Base-by-base conservation (phyloP, 768 basidiomycete genomes). In the Pisolithus albus region DNA sequence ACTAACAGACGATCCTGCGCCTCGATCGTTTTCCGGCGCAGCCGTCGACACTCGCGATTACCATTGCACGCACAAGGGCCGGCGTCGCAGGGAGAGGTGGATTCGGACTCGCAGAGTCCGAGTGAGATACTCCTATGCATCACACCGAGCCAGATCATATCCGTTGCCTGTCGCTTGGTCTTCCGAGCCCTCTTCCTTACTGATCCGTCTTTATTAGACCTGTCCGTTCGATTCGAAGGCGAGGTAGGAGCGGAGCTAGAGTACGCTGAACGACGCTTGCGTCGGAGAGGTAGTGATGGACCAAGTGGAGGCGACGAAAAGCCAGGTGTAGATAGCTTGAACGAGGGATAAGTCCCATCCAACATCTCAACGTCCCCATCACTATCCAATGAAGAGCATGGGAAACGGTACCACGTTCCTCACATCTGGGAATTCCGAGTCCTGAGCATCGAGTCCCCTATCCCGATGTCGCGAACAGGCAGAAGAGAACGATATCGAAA, bases 351-450 rank as follows among this genome's bases (percentile, higher is more conserved):
- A 1, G 67, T 64, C 34, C 56, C 67, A 42, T 67, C 66, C 36
- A 62, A 43, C 66, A 67, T 63, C 21, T 58, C 61, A 37, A 62
- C 55, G 40, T 63, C 66, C 46, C 36, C 46, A 16, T 59, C 43
- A 42, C 52, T 54, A 53, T 61, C 59, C 32, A 58, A 64, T 30
- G 60, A 53, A 7, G 63, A 47, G 18, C 65, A 65, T 41, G 72
- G 72, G 49, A 73, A 73, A 73, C n/a, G 72, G 71, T 41, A 73
- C 65, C 41, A 63, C 63, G 30, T 59, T 68, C 51, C 34, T 55
- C 46, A 68, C 64, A 46, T 67, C 64, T 3, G 56, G 64, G 13
- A 69, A 56, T 45, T 66, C 66, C 26, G 42, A 50, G 19, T 56
- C 60, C 34, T 28, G 47, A 26, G 58, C 40, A 10, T 53, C 40